Conservation (phyloP, 306 rosid species). For the Parietaria judaica region DNA sequence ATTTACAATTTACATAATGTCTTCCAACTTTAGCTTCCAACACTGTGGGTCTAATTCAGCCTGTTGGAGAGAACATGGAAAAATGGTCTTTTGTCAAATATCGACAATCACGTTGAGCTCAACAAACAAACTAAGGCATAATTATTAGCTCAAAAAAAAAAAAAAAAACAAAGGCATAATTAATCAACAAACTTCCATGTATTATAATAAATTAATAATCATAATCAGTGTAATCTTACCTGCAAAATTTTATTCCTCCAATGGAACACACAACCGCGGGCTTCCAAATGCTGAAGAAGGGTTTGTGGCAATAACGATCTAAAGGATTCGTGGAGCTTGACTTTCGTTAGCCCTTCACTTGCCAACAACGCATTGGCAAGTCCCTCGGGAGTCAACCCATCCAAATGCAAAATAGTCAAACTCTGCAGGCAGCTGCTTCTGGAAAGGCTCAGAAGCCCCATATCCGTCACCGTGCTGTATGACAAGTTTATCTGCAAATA, state of each 20-base stretch:
- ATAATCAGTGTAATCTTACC: slow-evolving; percentile 31
- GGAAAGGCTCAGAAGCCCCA: slow-evolving; percentile 79
- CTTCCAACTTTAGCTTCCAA: slow-evolving; percentile 78
- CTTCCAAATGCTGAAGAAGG: slow-evolving; percentile 67
- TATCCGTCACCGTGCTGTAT: slow-evolving; percentile 69
- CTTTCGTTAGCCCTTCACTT: slow-evolving; percentile 65
- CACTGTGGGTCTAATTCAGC: slow-evolving; percentile 87
- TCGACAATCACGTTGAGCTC: not conserved
- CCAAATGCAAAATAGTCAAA: slow-evolving; percentile 60
- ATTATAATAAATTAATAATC: no score
- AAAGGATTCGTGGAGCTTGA: slow-evolving; percentile 70
- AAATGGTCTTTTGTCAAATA: slow-evolving; percentile 11
- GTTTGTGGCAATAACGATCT: slow-evolving; percentile 44
- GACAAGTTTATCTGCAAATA: slow-evolving; percentile 81
- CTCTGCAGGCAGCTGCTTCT: slow-evolving; percentile 78
- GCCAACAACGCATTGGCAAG: slow-evolving; percentile 72
- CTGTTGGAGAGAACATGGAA: slow-evolving; percentile 38
- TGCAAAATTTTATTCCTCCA: slow-evolving; percentile 83
- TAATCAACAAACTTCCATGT: not conserved
- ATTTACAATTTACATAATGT: slow-evolving; percentile 39
- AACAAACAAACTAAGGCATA: not conserved
- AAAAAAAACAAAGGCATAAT: no score
- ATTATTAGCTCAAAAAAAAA: no score
- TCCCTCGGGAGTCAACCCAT: slow-evolving; percentile 64
- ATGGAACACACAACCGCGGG: slow-evolving; percentile 71